Evolutionary conservation across 345 rosid genomes (phyloP), one percentile per base, ranked within the genome.

Genomic region (Lepidium africanum): DNA sequence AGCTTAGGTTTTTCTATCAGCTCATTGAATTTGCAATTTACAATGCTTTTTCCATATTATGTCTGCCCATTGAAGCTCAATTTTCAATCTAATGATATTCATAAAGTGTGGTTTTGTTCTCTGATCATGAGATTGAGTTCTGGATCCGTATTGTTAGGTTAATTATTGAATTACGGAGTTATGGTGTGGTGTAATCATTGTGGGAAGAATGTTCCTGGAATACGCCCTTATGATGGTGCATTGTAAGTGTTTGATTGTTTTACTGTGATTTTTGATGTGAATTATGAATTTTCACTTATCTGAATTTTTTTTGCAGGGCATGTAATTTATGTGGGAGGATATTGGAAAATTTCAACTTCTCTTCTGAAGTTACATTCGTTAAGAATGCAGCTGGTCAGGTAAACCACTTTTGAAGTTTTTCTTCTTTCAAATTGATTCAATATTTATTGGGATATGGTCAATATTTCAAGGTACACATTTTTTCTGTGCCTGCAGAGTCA

Each of bases 401-500:
- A 59, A 33, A 3, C 0, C 1, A 0, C 9, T 7, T n/a, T n/a
- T 7, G 11, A 38, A 13, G 15, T 10, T 30, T 3, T 3, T 30
- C 13, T n/a, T 13, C 25, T 60, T 43, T 43, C 10, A n/a, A 10
- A 8, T 3, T 13, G 6, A 35, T 55, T 55, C 5, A 38, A 27
- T 27, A 27, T 38, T 38, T 12, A 3, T 9, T 36, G 46, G 23
- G 21, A 19, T 32, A 25, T 51, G 59, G 35, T 54, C 15, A 54
- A 33, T 35, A 5, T 30, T 4, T 42, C n/a, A 57, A 48, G 50
- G 6, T 35, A 60, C 40, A 42, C 45, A 38, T 51, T 47, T 39
- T 51, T 52, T 52, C 2, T 62, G 37, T 51, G 15, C 59, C 53
- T 75, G 61, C 80, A 87, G 87, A 79, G 86, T 69, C 79, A 74